Evolutionary conservation across 176 grass and related monocot species (phyloP), one percentile per base, ranked within the genome.

Genomic region (Otatea glauca): DNA sequence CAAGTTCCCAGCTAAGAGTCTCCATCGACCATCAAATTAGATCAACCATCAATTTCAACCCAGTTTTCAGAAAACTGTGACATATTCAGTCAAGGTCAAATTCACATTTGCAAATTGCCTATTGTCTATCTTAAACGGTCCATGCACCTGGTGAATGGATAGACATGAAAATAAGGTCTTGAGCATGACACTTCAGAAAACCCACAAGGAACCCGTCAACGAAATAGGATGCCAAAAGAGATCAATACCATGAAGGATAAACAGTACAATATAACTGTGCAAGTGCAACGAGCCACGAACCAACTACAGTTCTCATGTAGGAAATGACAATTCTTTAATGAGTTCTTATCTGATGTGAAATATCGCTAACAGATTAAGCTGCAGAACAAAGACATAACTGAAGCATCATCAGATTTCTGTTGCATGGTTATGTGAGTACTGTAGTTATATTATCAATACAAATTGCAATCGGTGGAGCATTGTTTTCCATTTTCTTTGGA

Each of bases 171-270:
- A 53, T 38, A 80, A 54, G 35, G 25, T 29, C 0, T 18, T 21
- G 35, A 58, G 60, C 70, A 87, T 72, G 44, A 38, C 9, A 62
- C 44, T 10, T 49, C 29, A 79, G 66, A 79, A 63, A 38, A 72
- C 14, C 20, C 21, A 72, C 3, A 61, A 51, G 27, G n/a, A 21
- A 41, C n/a, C 9, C 0, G 9, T 63, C 54, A 60, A 78, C 75
- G 11, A 41, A 34, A 50, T 50, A 85, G 18, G 56, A 86, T 15
- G 44, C 14, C 66, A 63, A 29, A 41, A 61, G 14, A 64, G 15
- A 78, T 38, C 5, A 77, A 45, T 35, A 56, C 1, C 0, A 60
- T 70, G 37, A 60, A 78, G 20, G 14, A 64, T 48, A 63, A 50
- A 35, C 6, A 21, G 20, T 37, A 64, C 1, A 72, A 20, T 72